Percentiles rank a stretch among this genome's conserved stretches.
phyloP scores from a whole-genome alignment of 495 filamentous ascomycete species.

The Schizothecium vesticola region DNA sequence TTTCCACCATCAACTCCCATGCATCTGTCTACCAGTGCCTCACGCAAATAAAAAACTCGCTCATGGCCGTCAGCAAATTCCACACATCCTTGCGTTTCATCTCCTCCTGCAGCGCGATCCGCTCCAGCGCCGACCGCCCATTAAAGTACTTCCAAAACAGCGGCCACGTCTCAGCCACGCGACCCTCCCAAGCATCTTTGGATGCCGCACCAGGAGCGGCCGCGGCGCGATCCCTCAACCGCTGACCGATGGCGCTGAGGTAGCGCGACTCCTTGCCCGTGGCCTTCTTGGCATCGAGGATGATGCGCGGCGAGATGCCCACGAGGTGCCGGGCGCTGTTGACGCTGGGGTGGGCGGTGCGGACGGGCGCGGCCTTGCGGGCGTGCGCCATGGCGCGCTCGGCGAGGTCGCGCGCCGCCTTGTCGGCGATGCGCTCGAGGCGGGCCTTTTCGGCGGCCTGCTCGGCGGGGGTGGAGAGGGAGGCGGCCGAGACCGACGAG shows the following conservation, averaged over 20 bases:
- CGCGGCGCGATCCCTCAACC: conserved; percentile 38
- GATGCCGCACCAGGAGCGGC: neutral
- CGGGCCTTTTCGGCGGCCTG: conserved; percentile 48
- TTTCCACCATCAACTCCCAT: neutral
- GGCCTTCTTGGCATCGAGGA: conserved; percentile 52
- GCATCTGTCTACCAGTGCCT: conserved; percentile 48
- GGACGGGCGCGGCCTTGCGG: conserved; percentile 36
- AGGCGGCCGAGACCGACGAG: conserved; percentile 3
- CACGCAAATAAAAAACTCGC: conserved; percentile 49
- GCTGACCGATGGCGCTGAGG: conserved; percentile 61
- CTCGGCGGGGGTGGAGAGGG: conserved; percentile 31
- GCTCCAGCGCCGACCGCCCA: conserved; percentile 79
- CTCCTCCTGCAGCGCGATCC: conserved; percentile 73
- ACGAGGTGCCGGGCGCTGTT: conserved; percentile 45
- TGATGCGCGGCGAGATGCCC: conserved; percentile 44
- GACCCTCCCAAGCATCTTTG: conserved; percentile 31
- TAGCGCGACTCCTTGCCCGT: conserved; percentile 63
- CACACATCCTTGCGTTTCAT: conserved; percentile 80
- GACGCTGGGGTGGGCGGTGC: conserved; percentile 43
- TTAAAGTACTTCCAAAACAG: conserved; percentile 77
- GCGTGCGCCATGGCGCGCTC: conserved; percentile 45
- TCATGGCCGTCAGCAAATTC: conserved; percentile 58
- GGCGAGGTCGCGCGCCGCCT: conserved; percentile 40
- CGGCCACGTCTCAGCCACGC: conserved; percentile 45
- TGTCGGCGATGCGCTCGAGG: conserved; percentile 45